Percentiles rank a stretch among this genome's conserved stretches.
phyloP scores from a whole-genome alignment of 1,284 basidiomycete species.

The Vanrija humicola region DNA sequence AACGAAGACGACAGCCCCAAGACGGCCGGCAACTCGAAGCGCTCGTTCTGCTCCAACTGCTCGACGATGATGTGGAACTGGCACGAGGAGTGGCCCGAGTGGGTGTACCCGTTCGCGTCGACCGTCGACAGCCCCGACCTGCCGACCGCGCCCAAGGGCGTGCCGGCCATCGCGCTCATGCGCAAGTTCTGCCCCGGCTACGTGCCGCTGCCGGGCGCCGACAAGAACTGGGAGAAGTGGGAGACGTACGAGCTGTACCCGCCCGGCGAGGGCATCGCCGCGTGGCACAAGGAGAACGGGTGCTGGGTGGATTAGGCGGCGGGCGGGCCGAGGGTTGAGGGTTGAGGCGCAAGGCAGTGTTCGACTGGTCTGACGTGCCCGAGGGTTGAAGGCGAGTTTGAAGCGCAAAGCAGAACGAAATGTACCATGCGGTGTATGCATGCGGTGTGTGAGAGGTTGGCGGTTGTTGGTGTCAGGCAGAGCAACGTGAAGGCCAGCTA shows the following conservation, averaged over 20 bases:
- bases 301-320: conserved; percentile 38
- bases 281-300: conserved; percentile 41
- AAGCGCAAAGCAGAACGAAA: too few species aligned
- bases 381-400: too few species aligned
- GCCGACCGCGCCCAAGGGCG: conserved; percentile 31
- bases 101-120: conserved; percentile 48
- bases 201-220: conserved; percentile 39
- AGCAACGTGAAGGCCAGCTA: too few species aligned
- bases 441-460: too few species aligned
- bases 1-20: conserved; percentile 38
- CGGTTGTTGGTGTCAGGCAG: too few species aligned
- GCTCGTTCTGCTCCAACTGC: conserved; percentile 44
- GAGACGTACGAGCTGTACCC: conserved; percentile 36
- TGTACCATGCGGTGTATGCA: too few species aligned
- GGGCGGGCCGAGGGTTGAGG: too few species aligned
- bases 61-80: conserved; percentile 47
- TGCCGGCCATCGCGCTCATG: conserved; percentile 30
- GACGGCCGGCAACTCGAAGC: conserved; percentile 27
- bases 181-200: conserved; percentile 36
- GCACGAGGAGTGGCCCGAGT: conserved; percentile 45
- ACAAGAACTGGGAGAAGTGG: conserved; percentile 2
- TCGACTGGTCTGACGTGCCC: too few species aligned
- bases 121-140: conserved; percentile 41
- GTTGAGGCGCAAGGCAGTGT: too few species aligned
- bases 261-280: conserved; percentile 38